Evolutionary conservation across 768 basidiomycete genomes (phyloP).

Genomic region (Boletellus ananas): DNA sequence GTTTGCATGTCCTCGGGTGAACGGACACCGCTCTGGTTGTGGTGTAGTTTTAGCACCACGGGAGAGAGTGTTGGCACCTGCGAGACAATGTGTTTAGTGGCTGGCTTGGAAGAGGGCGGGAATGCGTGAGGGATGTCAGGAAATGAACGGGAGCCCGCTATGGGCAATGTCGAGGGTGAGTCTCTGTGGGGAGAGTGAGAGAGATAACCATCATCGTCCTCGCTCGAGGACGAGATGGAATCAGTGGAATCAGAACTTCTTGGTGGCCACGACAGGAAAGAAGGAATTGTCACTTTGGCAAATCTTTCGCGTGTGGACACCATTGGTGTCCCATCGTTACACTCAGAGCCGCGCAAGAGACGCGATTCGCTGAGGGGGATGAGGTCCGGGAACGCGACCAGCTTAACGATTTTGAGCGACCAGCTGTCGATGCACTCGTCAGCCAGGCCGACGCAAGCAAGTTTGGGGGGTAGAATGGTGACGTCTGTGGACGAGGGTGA

Average conservation of each 20-base stretch:
- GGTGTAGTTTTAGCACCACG: conserved; percentile 13
- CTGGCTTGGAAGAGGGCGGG: conserved; percentile 34
- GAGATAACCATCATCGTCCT: conserved; percentile 51
- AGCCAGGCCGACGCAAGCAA: conserved; percentile 72
- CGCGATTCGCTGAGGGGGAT: conserved; percentile 37
- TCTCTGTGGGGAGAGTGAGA: conserved; percentile 52
- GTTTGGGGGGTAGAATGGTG: conserved; percentile 59
- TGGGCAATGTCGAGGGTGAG: conserved; percentile 32
- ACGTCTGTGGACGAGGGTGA: conserved; percentile 60
- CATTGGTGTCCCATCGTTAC: not conserved
- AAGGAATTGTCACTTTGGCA: conserved; percentile 15
- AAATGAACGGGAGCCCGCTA: conserved; percentile 40
- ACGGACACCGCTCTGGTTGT: conserved; percentile 7
- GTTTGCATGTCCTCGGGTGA: conserved; percentile 15
- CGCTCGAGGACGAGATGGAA: conserved; percentile 28
- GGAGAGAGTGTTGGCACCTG: conserved; percentile 33
- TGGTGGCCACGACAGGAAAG: conserved; percentile 21
- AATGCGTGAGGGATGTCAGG: conserved; percentile 37
- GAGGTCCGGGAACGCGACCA: conserved; percentile 73
- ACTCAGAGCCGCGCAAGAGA: conserved; percentile 4
- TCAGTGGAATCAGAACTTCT: conserved; percentile 23
- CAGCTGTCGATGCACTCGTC: conserved; percentile 67
- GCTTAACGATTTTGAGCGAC: conserved; percentile 74
- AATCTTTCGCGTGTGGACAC: conserved; percentile 8
- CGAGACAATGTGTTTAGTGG: conserved; percentile 36